Evolutionary conservation across 139 green algal genomes (phyloP).

Genomic region (Helicosporidium sp.): DNA sequence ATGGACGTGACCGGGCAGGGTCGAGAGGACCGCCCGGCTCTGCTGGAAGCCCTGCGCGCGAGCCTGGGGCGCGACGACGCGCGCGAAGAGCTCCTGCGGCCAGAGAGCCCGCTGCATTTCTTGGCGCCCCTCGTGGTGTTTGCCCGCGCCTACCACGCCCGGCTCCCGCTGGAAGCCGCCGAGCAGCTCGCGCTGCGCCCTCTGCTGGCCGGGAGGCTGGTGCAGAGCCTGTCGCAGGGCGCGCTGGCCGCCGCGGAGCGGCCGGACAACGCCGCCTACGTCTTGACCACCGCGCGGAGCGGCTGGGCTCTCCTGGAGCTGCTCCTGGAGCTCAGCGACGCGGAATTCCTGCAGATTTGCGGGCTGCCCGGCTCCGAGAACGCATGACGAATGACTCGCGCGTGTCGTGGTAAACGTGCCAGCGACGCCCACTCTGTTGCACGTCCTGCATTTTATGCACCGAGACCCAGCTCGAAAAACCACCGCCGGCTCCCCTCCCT

Average conservation of each 20-base stretch:
- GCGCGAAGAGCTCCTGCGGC: too few relatives aligned
- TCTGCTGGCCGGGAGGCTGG: slow-evolving; percentile 6
- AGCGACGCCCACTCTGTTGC: too few relatives aligned
- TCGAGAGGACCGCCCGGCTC: too few relatives aligned
- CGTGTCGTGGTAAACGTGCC: too few relatives aligned
- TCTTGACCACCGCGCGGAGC: slow-evolving; percentile 8
- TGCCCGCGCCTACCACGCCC: slow-evolving; percentile 1
- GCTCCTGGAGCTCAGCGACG: slow-evolving; percentile 7
- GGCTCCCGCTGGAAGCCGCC: background rate
- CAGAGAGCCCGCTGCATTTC: too few relatives aligned
- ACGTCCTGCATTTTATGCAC: too few relatives aligned
- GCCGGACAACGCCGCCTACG: slow-evolving; percentile 2
- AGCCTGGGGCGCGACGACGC: too few relatives aligned
- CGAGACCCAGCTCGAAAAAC: too few relatives aligned
- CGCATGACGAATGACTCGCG: too few relatives aligned
- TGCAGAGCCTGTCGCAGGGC: slow-evolving; percentile 2
- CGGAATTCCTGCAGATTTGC: background rate
- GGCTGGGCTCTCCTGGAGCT: slow-evolving; percentile 11
- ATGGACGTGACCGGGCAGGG: background rate
- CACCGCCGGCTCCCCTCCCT: too few relatives aligned
- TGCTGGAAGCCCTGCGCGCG: too few relatives aligned
- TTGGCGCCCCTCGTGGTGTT: slow-evolving; percentile 1
- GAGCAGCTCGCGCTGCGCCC: slow-evolving; percentile 6
- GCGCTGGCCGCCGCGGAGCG: background rate
- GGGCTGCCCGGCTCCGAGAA: too few relatives aligned